These are phyloP conservation scores for Sordariomycetes sp. DNA, from an alignment of 2,329 filamentous ascomycete species.

Conservation along the genomic window DNA sequence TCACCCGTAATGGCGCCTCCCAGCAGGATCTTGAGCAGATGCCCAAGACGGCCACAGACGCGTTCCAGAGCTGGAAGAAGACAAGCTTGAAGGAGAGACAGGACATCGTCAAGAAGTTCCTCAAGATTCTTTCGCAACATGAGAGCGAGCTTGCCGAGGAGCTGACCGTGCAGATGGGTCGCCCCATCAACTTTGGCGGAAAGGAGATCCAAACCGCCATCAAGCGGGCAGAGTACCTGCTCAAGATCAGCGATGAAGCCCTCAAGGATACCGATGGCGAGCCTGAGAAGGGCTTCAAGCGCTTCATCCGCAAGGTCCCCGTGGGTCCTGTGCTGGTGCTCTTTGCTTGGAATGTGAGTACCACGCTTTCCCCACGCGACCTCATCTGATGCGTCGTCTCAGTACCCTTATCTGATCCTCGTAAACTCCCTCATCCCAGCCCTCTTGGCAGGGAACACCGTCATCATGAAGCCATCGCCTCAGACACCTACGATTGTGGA, in stretches of 20 bases:
- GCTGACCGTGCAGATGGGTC: constrained; percentile 89
- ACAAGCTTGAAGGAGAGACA: constrained; percentile 69
- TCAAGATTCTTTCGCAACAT: constrained; percentile 59
- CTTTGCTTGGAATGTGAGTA: constrained; percentile 89
- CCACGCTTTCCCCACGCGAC: background rate
- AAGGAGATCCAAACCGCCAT: constrained; percentile 81
- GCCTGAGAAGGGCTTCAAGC: constrained; percentile 76
- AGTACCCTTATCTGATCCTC: constrained; percentile 93
- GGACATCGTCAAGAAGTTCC: constrained; percentile 69
- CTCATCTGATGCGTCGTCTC: constrained; percentile 4
- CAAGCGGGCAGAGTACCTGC: constrained; percentile 74
- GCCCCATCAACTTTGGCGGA: constrained; percentile 78
- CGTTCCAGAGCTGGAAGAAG: constrained; percentile 69
- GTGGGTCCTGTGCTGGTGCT: constrained; percentile 82
- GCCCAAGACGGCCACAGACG: constrained; percentile 61
- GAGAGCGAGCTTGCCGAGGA: constrained; percentile 77
- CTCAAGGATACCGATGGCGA: constrained; percentile 77
- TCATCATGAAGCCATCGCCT: constrained; percentile 90
- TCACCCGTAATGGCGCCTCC: constrained; percentile 69
- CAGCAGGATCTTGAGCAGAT: constrained; percentile 60
- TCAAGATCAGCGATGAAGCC: constrained; percentile 72
- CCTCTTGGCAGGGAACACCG: constrained; percentile 80
- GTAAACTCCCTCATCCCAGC: constrained; percentile 90
- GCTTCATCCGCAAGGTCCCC: constrained; percentile 82
- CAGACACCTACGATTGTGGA: constrained; percentile 91